These are phyloP conservation scores for Lactarius trivialis DNA, from an alignment of 768 basidiomycete species.

Conservation along the genomic window DNA sequence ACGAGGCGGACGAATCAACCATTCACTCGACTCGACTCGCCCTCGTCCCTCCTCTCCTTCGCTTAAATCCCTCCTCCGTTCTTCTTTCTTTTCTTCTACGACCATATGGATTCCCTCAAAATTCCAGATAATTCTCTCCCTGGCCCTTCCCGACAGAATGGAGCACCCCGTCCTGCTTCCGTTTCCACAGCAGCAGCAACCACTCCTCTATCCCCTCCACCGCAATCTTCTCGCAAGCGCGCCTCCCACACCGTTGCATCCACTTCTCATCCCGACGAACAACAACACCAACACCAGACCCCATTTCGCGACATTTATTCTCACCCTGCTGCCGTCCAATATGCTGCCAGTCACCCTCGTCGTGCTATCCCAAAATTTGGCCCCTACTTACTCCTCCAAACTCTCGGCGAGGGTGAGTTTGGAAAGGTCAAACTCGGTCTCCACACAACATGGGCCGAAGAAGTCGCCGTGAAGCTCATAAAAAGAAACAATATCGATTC, in stretches of 20 bases:
- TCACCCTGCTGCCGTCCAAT: constrained; percentile 81
- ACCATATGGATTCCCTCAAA: constrained; percentile 36
- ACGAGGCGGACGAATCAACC: too few species aligned
- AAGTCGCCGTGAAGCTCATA: constrained; percentile 98
- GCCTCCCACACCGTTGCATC: constrained; percentile 70
- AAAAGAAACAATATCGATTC: constrained; percentile 88
- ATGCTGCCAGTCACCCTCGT: constrained; percentile 72
- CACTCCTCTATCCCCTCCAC: constrained; percentile 34
- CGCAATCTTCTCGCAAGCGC: constrained; percentile 44
- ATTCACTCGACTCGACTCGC: background rate
- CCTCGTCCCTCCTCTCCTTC: background rate
- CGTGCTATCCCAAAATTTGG: constrained; percentile 92
- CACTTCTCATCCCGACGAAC: constrained; percentile 40
- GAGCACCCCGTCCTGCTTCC: constrained; percentile 48
- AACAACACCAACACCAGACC: constrained; percentile 25
- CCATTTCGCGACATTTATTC: constrained; percentile 69
- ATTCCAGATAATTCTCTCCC: constrained; percentile 40
- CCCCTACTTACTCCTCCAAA: constrained; percentile 91
- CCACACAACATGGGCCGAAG: constrained; percentile 89
- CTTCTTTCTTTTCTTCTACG: background rate
- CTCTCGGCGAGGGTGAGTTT: constrained; percentile 96
- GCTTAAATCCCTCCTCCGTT: background rate
- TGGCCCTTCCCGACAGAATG: constrained; percentile 41
- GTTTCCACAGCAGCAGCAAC: constrained; percentile 50
- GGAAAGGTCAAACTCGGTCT: constrained; percentile 98